Evolutionary conservation across 495 filamentous ascomycete genomes (phyloP), one percentile per base, ranked within the genome.

Genomic region (Podospora australis): DNA sequence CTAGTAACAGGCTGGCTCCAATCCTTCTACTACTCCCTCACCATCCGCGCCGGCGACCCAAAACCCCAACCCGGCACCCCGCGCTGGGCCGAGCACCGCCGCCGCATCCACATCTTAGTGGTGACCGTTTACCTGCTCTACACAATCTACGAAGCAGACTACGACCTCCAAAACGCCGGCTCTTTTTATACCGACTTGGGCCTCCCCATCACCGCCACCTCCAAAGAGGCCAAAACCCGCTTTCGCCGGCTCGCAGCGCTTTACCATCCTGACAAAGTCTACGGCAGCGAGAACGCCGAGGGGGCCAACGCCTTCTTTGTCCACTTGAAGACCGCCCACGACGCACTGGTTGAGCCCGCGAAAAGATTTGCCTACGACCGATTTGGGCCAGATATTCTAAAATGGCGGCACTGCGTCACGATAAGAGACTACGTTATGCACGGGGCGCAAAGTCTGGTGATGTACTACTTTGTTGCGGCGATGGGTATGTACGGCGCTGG

Each of bases 351-450:
- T 0, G 81, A 96, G 59, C 82, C 89, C 2, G 81, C 80, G 5
- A 84, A 80, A 66, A 80, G 90, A 38, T 95, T 90, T 62, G 92
- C 89, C 2, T 98, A 98, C 64, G 90, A 97, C 55, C 80, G 90
- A 10, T 95, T 95, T 66, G 92, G 92, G 0, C 81, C 87, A 0
- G 80, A 84, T 16, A 55, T 82, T 7, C 14, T 17, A 6, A 58
- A 81, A 16, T 62, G 51, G 61, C 73, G 78, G 43, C 71, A 84
- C 36, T 83, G 81, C 68, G 72, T 74, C 44, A 91, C 86, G 1
- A 68, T 86, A 41, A 76, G 78, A 19, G 91, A 95, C 49, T 95
- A 78, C 57, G 62, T 94, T n/a, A 56, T 73, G 34, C 67, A 72
- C 25, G 90, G 89, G 38, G 56, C 83, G 26, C 67, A 69, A 53